Evolutionary conservation across 164 flowering plant genomes (phyloP).

Genomic region (Umbilicus rupestris): DNA sequence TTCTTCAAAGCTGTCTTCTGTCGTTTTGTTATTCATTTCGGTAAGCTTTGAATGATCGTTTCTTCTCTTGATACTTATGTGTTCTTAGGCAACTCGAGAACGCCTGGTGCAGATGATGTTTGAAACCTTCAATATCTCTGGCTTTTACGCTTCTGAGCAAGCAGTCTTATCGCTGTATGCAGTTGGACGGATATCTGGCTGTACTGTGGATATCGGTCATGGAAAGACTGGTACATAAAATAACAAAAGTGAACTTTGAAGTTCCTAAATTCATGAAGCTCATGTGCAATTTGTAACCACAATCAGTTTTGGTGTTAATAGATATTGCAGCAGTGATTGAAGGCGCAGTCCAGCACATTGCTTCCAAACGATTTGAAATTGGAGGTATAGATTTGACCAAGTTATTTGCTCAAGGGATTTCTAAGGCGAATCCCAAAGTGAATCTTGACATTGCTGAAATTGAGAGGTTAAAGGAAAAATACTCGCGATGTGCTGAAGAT

Average conservation of each 20-base stretch:
- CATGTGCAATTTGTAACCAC: background rate
- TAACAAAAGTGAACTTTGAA: background rate
- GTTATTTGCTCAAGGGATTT: slow-evolving; percentile 67
- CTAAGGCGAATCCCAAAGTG: slow-evolving; percentile 61
- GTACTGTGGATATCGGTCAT: slow-evolving; percentile 97
- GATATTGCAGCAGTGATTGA: slow-evolving; percentile 99
- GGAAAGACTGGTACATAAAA: slow-evolving; percentile 77
- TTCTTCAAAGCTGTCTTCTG: background rate
- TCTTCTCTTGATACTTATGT: background rate
- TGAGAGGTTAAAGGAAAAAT: slow-evolving; percentile 78
- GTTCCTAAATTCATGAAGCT: background rate
- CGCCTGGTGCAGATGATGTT: slow-evolving; percentile 96
- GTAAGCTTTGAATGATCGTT: background rate
- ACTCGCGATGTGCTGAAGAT: slow-evolving; percentile 87
- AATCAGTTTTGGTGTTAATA: slow-evolving; percentile 20
- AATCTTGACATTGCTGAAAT: slow-evolving; percentile 53
- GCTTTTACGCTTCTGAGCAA: slow-evolving; percentile 98
- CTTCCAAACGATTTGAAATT: slow-evolving; percentile 83
- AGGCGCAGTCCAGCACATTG: slow-evolving; percentile 99
- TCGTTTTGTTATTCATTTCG: background rate
- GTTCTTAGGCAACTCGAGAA: slow-evolving; percentile 70
- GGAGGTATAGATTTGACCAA: slow-evolving; percentile 90
- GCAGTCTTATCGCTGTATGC: slow-evolving; percentile 97
- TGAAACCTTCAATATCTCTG: slow-evolving; percentile 92
- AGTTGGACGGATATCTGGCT: slow-evolving; percentile 96